Evolutionary conservation across 805 yeast genomes (phyloP).

Genomic region (Candida chilensis): DNA sequence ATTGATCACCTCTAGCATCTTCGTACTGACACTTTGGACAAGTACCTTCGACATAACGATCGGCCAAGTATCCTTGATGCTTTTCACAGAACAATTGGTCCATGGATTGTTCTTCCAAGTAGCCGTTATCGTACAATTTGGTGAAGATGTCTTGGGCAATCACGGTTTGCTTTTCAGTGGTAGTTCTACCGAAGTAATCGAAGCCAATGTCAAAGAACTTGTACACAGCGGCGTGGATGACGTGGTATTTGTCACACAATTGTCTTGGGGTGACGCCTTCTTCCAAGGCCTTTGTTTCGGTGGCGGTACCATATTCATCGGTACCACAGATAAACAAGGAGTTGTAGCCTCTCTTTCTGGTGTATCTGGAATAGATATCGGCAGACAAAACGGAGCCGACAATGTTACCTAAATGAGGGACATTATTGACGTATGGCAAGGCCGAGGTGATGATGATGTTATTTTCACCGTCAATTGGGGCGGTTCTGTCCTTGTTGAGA

Average conservation of each 20-base stretch:
- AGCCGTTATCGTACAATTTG: conserved; percentile 68
- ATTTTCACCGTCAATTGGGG: conserved; percentile 63
- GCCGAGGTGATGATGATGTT: conserved; percentile 93
- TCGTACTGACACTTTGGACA: conserved; percentile 94
- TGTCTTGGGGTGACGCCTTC: conserved; percentile 84
- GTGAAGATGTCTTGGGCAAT: conserved; percentile 91
- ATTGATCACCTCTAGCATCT: conserved; percentile 99
- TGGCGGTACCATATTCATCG: conserved; percentile 99
- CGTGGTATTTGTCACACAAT: conserved; percentile 85
- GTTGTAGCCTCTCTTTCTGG: conserved; percentile 83
- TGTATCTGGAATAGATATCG: conserved; percentile 86
- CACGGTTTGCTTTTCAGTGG: conserved; percentile 84
- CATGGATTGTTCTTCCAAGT: conserved; percentile 77
- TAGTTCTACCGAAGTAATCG: conserved; percentile 94
- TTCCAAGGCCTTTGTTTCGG: conserved; percentile 96
- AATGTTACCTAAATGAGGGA: conserved; percentile 96
- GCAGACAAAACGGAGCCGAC: conserved; percentile 93
- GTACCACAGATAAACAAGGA: conserved; percentile 90
- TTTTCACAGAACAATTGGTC: conserved; percentile 87
- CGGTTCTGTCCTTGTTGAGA: conserved; percentile 15
- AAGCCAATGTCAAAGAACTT: conserved; percentile 96
- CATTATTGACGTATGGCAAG: conserved; percentile 95
- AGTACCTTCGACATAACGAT: conserved; percentile 93
- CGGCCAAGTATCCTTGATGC: conserved; percentile 90
- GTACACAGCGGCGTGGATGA: conserved; percentile 81